Evolutionary conservation across 1,139 yeast species (phyloP).

Genomic region (Taphrina communis): DNA sequence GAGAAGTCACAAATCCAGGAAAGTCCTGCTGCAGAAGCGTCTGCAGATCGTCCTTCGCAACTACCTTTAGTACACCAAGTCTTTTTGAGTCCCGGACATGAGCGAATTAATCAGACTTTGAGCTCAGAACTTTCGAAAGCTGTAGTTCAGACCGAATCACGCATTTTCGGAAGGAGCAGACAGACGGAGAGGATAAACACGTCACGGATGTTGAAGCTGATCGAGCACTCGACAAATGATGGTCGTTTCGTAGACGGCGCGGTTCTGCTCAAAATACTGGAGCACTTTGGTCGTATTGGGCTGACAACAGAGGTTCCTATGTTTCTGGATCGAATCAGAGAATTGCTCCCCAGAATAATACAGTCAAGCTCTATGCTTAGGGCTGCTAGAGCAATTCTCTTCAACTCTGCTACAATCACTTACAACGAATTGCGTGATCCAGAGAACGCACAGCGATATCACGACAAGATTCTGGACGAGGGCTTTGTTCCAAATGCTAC

Average conservation of each 20-base stretch:
- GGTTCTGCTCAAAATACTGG: slow-evolving; percentile 2
- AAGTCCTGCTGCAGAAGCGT: background rate
- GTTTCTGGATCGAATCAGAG: background rate
- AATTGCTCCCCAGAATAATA: background rate
- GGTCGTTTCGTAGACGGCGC: slow-evolving; percentile 1
- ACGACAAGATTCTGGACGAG: slow-evolving; percentile 49
- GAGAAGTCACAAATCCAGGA: background rate
- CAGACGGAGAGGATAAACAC: background rate
- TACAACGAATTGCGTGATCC: slow-evolving; percentile 22
- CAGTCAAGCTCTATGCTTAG: slow-evolving; percentile 42
- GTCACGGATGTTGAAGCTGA: background rate
- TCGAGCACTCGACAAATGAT: background rate
- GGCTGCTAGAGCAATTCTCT: slow-evolving; percentile 42
- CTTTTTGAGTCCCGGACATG: background rate
- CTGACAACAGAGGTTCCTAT: background rate
- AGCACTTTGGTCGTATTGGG: slow-evolving; percentile 14
- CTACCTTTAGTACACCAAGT: slow-evolving; percentile 1
- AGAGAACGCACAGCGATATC: slow-evolving; percentile 32
- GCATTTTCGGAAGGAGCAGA: slow-evolving; percentile 5
- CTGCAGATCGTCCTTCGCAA: slow-evolving; percentile 3
- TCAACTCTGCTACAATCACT: slow-evolving; percentile 37
- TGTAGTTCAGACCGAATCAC: background rate
- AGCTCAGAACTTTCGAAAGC: slow-evolving; percentile 10
- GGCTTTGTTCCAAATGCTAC: slow-evolving; percentile 53
- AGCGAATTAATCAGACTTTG: background rate